Percentiles rank a stretch among this genome's conserved stretches.
Conservation (phyloP, 495 filamentous ascomycete species). For the Talaromyces trachyspermus region DNA sequence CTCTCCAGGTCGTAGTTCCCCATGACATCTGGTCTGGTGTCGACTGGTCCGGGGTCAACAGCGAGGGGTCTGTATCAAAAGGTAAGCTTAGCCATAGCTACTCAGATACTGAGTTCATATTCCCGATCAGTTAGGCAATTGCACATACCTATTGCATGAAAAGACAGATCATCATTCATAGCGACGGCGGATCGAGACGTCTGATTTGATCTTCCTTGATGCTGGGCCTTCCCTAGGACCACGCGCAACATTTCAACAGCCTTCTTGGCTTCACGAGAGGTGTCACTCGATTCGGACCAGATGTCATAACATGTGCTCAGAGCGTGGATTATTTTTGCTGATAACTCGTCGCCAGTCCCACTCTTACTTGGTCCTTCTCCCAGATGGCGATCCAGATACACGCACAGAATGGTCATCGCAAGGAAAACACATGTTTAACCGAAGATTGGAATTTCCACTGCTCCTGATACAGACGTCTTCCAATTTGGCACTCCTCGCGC, state of each 20-base stretch:
- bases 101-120: too few species aligned
- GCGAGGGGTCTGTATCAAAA: too few species aligned
- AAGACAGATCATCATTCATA: too few species aligned
- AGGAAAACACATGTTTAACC: conserved; percentile 29
- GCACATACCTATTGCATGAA: too few species aligned
- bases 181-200: too few species aligned
- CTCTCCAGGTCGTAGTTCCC: too few species aligned
- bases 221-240: conserved; percentile 58
- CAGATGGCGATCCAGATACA: not conserved
- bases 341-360: conserved; percentile 33
- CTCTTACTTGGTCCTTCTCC: conserved; percentile 5
- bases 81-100: too few species aligned
- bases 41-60: too few species aligned
- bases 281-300: conserved; percentile 56
- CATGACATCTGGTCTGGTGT: too few species aligned
- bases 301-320: conserved; percentile 57
- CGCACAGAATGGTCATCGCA: conserved; percentile 30
- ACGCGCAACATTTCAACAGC: conserved; percentile 56
- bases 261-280: conserved; percentile 66
- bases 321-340: conserved; percentile 54
- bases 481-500: conserved; percentile 22
- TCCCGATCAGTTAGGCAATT: too few species aligned
- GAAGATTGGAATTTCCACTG: conserved; percentile 27
- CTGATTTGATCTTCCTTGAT: not conserved
- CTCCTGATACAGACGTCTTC: conserved; percentile 21